Percentiles rank a stretch among this genome's conserved stretches.
phyloP scores from a whole-genome alignment of 2,329 filamentous ascomycete species.

The Beauveria brongniartii region DNA sequence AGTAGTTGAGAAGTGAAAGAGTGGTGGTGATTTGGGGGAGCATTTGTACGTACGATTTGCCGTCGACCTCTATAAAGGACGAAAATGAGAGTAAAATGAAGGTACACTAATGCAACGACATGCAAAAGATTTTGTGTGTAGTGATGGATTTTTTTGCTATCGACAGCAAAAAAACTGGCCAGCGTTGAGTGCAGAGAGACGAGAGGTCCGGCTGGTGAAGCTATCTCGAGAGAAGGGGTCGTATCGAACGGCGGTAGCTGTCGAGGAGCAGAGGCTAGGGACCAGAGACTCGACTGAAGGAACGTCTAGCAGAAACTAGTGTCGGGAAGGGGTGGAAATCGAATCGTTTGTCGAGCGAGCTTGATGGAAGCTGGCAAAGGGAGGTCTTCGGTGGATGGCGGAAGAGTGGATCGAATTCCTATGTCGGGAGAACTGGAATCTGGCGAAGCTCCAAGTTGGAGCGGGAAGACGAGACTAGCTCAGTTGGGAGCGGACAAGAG shows the following conservation, averaged over 20 bases:
- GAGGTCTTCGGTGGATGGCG: conserved; percentile 6
- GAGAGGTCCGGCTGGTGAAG: background rate
- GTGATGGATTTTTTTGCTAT: conserved; percentile 2
- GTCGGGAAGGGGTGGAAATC: conserved; percentile 7
- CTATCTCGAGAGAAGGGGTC: conserved; percentile 2
- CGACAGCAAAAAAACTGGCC: conserved; percentile 7
- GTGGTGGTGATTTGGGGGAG: conserved; percentile 19
- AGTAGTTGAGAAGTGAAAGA: conserved; percentile 22
- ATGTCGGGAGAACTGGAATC: conserved; percentile 10
- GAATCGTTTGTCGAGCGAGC: conserved; percentile 1
- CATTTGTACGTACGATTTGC: conserved; percentile 35
- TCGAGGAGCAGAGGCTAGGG: background rate
- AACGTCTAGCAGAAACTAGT: conserved; percentile 7
- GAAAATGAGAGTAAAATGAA: conserved; percentile 10
- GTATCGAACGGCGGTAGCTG: background rate
- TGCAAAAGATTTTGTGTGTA: background rate
- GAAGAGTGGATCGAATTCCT: conserved; percentile 15
- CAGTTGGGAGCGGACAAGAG: conserved; percentile 3
- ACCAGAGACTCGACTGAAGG: background rate
- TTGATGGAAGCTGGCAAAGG: conserved; percentile 12
- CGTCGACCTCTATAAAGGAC: conserved; percentile 12
- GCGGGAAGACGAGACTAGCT: conserved; percentile 1
- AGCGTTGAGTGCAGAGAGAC: background rate
- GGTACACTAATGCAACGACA: conserved; percentile 7
- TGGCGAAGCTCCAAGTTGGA: background rate